phyloP scores from a whole-genome alignment of 1,284 basidiomycete genomes.

The Cryptococcus maquisensis region DNA sequence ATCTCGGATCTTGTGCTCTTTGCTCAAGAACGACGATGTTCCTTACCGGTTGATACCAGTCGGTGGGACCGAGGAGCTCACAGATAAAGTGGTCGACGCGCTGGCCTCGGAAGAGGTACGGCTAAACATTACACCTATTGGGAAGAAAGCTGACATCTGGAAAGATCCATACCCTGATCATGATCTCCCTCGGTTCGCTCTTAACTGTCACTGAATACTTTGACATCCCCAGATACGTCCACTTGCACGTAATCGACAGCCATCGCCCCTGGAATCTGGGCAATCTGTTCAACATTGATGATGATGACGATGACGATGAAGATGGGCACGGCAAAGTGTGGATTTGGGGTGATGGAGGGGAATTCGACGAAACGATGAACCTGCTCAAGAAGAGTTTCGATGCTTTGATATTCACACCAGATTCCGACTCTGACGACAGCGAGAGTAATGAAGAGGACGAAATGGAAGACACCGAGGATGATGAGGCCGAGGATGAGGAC shows the following conservation, averaged over 20 bases:
- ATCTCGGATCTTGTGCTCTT: slow-evolving; percentile 70
- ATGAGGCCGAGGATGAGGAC: slow-evolving; percentile 42
- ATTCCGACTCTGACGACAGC: slow-evolving; percentile 31
- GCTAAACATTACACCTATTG: slow-evolving; percentile 6
- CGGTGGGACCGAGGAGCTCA: slow-evolving; percentile 73
- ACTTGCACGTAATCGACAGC: slow-evolving; percentile 91
- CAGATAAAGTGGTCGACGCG: slow-evolving; percentile 64
- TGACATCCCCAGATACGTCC: slow-evolving; percentile 50
- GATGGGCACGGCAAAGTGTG: slow-evolving; percentile 56
- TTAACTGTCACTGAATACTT: slow-evolving; percentile 68
- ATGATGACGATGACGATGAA: slow-evolving; percentile 39
- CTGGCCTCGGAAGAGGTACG: slow-evolving; percentile 65
- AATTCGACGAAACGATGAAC: slow-evolving; percentile 38
- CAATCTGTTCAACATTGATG: slow-evolving; percentile 70
- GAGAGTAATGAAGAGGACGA: slow-evolving; percentile 38
- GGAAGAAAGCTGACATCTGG: slow-evolving; percentile 1
- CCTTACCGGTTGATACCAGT: slow-evolving; percentile 89
- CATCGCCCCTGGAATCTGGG: slow-evolving; percentile 85
- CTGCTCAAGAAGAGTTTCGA: slow-evolving; percentile 54
- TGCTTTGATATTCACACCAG: slow-evolving; percentile 53
- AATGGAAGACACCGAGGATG: slow-evolving; percentile 46
- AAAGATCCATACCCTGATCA: slow-evolving; percentile 83
- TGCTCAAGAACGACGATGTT: slow-evolving; percentile 91
- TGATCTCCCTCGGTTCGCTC: slow-evolving; percentile 88
- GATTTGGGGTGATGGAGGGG: slow-evolving; percentile 86